Evolutionary conservation across 1,284 basidiomycete genomes (phyloP).

Genomic region (Lentinula novae-zelandiae): DNA sequence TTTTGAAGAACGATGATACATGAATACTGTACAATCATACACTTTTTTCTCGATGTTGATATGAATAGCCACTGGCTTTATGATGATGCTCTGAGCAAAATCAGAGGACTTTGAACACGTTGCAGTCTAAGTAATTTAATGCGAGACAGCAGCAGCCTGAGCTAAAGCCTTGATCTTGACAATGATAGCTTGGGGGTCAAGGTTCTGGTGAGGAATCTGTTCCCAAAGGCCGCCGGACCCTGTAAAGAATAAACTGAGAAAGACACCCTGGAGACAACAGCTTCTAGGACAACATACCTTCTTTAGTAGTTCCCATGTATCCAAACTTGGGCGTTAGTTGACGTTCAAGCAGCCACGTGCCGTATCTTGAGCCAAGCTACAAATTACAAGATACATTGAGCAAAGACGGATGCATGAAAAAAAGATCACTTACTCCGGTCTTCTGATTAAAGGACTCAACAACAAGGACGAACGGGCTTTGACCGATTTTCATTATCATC

Average conservation of each 20-base stretch:
- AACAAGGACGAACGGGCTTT: constrained; percentile 72
- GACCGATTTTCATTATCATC: constrained; percentile 67
- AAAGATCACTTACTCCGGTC: constrained; percentile 59
- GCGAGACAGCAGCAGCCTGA: constrained; percentile 11
- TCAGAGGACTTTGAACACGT: neutral
- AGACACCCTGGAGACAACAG: neutral
- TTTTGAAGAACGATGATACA: too few relatives aligned
- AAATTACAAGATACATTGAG: neutral
- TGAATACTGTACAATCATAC: neutral
- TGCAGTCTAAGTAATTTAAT: neutral
- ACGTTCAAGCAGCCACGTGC: constrained; percentile 82
- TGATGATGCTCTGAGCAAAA: neutral
- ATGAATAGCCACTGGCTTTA: neutral
- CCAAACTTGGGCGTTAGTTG: constrained; percentile 74
- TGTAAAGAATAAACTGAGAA: constrained; percentile 15
- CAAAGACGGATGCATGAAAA: neutral
- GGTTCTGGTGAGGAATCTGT: constrained; percentile 73
- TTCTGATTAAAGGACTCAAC: constrained; percentile 85
- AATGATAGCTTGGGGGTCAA: constrained; percentile 72
- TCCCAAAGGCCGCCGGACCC: constrained; percentile 79
- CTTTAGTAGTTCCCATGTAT: constrained; percentile 78
- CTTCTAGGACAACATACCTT: constrained; percentile 41
- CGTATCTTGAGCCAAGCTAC: constrained; percentile 75
- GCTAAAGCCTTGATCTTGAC: constrained; percentile 56
- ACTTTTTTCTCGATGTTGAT: neutral